Evolutionary conservation across 2,329 filamentous ascomycete genomes (phyloP).

Genomic region (Aureobasidium namibiae): DNA sequence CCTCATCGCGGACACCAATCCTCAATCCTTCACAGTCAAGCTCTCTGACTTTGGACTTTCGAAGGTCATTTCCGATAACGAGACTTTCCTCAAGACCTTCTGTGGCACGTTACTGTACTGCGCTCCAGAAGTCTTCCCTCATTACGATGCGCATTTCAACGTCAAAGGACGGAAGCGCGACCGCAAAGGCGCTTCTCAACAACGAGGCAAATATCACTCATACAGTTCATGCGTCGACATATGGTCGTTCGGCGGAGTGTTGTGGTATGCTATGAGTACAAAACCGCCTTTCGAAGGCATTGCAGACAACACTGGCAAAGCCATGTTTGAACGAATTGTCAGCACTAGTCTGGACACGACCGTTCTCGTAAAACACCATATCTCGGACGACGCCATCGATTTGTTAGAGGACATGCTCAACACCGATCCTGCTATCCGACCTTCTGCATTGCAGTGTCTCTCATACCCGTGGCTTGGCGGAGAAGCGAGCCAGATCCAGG

Average conservation of each 20-base stretch:
- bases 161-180: conserved; percentile 47
- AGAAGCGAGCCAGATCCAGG: conserved; percentile 30
- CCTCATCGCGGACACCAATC: conserved; percentile 63
- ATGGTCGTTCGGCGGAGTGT: conserved; percentile 89
- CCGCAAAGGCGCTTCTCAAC: conserved; percentile 42
- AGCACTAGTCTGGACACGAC: conserved; percentile 59
- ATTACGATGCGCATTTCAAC: conserved; percentile 59
- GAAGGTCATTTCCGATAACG: conserved; percentile 75
- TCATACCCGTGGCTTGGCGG: conserved; percentile 64
- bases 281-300: conserved; percentile 74
- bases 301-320: conserved; percentile 65
- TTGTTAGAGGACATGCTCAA: conserved; percentile 74
- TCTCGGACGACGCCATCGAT: conserved; percentile 62
- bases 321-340: conserved; percentile 83
- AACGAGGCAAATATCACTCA: conserved; percentile 43
- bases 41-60: conserved; percentile 94
- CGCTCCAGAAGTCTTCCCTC: conserved; percentile 90
- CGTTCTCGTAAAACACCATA: conserved; percentile 49
- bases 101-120: conserved; percentile 95
- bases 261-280: conserved; percentile 78
- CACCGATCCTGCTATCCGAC: conserved; percentile 67
- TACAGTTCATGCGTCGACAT: conserved; percentile 92
- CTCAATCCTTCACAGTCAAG: conserved; percentile 63
- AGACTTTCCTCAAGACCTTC: conserved; percentile 92
- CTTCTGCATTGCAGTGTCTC: conserved; percentile 63